Evolutionary conservation across 257 asterid genomes (phyloP), one percentile per base, ranked within the genome.

Genomic region (Primulina huaijiensis): DNA sequence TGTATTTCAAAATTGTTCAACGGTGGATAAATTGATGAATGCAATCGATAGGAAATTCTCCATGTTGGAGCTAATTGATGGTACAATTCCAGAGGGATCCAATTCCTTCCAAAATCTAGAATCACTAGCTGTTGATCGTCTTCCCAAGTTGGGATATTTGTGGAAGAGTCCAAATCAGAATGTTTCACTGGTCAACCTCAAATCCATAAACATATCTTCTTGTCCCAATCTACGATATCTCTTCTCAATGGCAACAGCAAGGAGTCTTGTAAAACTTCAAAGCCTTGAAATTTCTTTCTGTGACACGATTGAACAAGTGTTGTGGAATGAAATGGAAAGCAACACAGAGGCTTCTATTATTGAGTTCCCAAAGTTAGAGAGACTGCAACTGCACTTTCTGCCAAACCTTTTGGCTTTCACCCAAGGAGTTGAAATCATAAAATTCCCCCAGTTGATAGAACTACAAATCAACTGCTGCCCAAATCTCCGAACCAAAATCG

Each of bases 111-210:
- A 1, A 3, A 12, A 11, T 2, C 53, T 43, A 11, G 5, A 12
- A 12, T 0, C 0, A 43, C 2, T 43, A 11, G 0, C 3, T 43
- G n/a, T 43, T 43, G 2, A 0, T 0, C 0, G n/a, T 0, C 17
- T 43, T 0, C 53, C 53, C 0, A 43, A 11, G 56, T 46, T 46
- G 56, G 2, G 2, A 4, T 1, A 46, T 46, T 16, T 16, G 0
- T 46, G 56, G 56, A 14, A 4, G 7, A 46, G 56, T 16, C 19
- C 2, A 4, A 46, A 43, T 12, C 53, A 43, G 53, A 11, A 11
- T 43, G 53, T 43, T 35, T 35, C 10, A 2, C 10, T 35, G 10
- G 10, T 0, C 6, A 46, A 46, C 1, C 56, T 46, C 7, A 46
- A 46, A 5, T 1, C 8, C 8, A 46, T 46, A 46, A 0, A 0